phyloP scores from a whole-genome alignment of 2,329 filamentous ascomycete species.

The Lachnellula suecica region DNA sequence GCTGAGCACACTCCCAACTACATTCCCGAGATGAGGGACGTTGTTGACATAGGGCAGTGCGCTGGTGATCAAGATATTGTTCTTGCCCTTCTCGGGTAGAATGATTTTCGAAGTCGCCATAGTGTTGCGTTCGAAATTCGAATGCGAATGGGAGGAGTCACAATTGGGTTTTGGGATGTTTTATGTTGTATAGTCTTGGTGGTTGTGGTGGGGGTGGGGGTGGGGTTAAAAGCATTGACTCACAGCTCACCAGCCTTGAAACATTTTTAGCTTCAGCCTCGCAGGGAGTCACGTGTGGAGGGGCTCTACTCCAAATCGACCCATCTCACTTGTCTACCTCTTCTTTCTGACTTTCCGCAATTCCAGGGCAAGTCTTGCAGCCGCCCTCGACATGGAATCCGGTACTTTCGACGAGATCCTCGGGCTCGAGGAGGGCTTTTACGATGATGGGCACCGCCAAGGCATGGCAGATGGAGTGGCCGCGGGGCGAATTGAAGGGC shows the following conservation, averaged over 20 bases:
- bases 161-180: not conserved
- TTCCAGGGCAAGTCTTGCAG: not conserved
- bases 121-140: conserved; percentile 1
- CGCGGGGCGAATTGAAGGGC: conserved; percentile 83
- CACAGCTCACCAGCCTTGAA: not conserved
- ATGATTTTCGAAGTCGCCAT: conserved; percentile 40
- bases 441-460: conserved; percentile 75
- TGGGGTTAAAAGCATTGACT: not conserved
- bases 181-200: not conserved
- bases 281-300: too few relatives aligned
- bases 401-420: conserved; percentile 44
- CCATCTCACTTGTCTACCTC: not conserved
- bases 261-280: too few relatives aligned
- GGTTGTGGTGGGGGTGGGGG: not conserved
- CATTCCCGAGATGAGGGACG: conserved; percentile 83
- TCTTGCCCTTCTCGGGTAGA: conserved; percentile 69
- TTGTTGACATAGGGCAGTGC: conserved; percentile 85
- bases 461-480: conserved; percentile 73
- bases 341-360: too few relatives aligned
- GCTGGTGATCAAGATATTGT: conserved; percentile 87
- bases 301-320: not conserved
- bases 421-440: conserved; percentile 68
- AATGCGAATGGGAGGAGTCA: not conserved
- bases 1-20: conserved; percentile 82
- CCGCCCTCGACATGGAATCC: conserved; percentile 20